Base-by-base conservation (phyloP, 2,329 filamentous ascomycete genomes). In the Trichoderma atrobrunneum region DNA sequence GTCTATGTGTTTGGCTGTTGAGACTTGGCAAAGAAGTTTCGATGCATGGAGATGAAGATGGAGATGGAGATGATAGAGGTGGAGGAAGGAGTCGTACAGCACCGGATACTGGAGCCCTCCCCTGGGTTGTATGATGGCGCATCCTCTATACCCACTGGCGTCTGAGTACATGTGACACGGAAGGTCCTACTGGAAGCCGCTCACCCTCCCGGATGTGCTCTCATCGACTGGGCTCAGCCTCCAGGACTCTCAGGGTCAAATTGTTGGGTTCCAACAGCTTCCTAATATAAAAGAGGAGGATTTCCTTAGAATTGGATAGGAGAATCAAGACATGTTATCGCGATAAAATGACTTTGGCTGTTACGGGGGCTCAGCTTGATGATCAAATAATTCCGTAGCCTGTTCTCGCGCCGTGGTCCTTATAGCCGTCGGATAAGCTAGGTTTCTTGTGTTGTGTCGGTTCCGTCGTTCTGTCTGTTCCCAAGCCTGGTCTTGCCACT, bases 401-500 rank as follows among this genome's bases (percentile, higher is more conserved):
- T 51, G 2, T 51, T 21, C n/a, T 51, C n/a, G 43, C 43, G n/a
- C n/a, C 5, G n/a, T 21, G 10, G 10, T 63, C 26, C 34, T 26
- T 24, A 11, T 7, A 48, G 43, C 8, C 0, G 4, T 48, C 43
- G 10, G 18, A 48, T 8, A 0, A 21, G n/a, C 43, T 48, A 3
- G 36, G 7, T 18, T 18, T 39, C 36, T 8, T 4, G 16, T 39
- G 16, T 18, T 39, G 7, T 36, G 14, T 16, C 10, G 79, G 76
- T 21, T 78, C 70, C 39, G 74, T 74, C 57, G 76, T 76, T 60
- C 76, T 77, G n/a, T 80, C 79, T 57, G 76, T 78, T 10, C 75
- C 74, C 3, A 77, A 77, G n/a, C 79, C 76, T 2, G 79, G 75
- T 67, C 79, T 81, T 39, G 82, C 78, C 21, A 83, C 83, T 51